Evolutionary conservation across 371 early-diverging fungal genomes (phyloP).

Genomic region (Mortierella sp.): DNA sequence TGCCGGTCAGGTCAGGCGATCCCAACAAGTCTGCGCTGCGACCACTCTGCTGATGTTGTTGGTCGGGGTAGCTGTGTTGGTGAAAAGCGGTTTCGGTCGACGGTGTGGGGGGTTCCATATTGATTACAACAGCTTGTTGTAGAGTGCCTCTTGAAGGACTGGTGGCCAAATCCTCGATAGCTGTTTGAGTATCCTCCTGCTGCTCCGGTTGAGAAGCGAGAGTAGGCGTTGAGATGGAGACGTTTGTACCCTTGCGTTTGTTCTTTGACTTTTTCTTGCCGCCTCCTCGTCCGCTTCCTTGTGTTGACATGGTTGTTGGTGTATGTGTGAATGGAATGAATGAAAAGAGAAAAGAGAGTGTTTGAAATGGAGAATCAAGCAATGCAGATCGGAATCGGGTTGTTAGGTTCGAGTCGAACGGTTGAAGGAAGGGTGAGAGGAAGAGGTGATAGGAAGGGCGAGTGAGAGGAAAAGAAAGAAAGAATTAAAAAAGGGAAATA

Average conservation of each 20-base stretch:
- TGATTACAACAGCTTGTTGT: background rate
- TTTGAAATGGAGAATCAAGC: background rate
- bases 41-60: too few species aligned
- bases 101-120: conserved; percentile 21
- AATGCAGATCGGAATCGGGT: background rate
- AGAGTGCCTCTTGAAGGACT: background rate
- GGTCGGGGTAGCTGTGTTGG: background rate
- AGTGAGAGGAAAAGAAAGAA: background rate
- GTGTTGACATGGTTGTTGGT: background rate
- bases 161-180: conserved; percentile 5
- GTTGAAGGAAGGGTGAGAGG: background rate
- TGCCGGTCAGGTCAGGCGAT: background rate
- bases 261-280: conserved; percentile 12
- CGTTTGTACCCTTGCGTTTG: background rate
- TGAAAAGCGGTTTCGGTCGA: background rate
- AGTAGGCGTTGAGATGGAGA: background rate
- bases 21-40: background rate
- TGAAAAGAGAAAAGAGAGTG: background rate
- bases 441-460: background rate
- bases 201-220: background rate
- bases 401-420: conserved; percentile 4
- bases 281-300: conserved; percentile 8
- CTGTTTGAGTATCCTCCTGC: background rate
- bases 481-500: background rate
- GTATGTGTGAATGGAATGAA: background rate